Percentiles rank a stretch among this genome's conserved stretches.
phyloP scores from a whole-genome alignment of 1,284 basidiomycete species.

The Ceratobasidium sp. region DNA sequence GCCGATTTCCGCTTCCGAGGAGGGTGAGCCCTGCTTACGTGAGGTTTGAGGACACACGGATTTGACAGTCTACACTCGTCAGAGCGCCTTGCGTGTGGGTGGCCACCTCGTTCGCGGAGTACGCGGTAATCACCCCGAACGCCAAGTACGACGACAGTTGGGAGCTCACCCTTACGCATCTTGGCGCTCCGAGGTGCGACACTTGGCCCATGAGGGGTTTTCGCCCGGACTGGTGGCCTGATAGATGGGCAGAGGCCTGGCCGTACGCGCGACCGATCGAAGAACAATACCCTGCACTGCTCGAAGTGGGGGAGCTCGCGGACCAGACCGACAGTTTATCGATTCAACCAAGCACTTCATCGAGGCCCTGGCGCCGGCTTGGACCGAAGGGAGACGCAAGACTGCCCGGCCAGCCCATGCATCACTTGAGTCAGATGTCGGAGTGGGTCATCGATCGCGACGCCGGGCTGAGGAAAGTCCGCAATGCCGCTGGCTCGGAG shows the following conservation, averaged over 20 bases:
- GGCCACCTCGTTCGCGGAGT: constrained; percentile 4
- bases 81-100: constrained; percentile 8
- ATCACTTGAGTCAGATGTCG: neutral
- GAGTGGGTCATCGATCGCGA: neutral
- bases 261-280: neutral
- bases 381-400: neutral
- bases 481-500: neutral
- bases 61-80: neutral
- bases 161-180: neutral
- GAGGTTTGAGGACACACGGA: too few species aligned
- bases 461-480: neutral
- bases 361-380: neutral
- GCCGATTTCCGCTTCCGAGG: constrained; percentile 4
- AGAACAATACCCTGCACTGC: neutral
- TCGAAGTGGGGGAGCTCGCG: neutral
- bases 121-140: neutral
- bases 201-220: neutral
- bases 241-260: neutral
- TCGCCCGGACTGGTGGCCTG: constrained; percentile 24
- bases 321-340: neutral
- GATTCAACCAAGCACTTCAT: neutral
- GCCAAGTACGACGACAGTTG: neutral
- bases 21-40: neutral
- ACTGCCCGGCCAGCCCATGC: neutral
- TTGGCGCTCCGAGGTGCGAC: neutral